Evolutionary conservation across 257 asterid genomes (phyloP), one percentile per base, ranked within the genome.

Genomic region (Petrea volubilis): DNA sequence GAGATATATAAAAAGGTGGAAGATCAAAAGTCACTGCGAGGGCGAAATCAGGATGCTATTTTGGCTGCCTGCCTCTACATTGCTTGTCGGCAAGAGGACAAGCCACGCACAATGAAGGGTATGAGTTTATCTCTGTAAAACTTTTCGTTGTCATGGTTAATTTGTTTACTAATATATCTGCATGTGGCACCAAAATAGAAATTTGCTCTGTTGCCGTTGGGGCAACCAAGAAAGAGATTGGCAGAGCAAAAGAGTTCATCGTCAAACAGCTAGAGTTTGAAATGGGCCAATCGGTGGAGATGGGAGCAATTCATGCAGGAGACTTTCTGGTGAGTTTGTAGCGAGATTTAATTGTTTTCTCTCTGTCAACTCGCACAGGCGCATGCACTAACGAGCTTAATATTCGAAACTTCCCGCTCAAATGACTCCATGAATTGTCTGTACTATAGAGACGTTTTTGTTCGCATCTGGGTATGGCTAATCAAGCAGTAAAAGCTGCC

Each of bases 71-170:
- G 92, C 80, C 64, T 86, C 67, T 86, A 83, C 72, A 84, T 83
- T 50, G 92, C 92, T 79, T 86, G 92, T 71, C 75, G 89, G 46
- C 92, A 86, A 63, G 89, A 83, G 76, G 92, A 78, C 72, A 86
- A 84, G 77, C 89, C 92, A 2, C 89, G 92, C 59, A 83, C 92
- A 4, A 86, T 83, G n/a, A 86, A 86, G 77, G 92, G 92, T 83
- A 78, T 18, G 68, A 40, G 29, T 57, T 74, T 4, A 24, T 29
- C 38, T 28, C 28, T 71, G 70, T 64, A 57, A 58, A 58, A 63
- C 67, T 23, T 38, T 77, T n/a, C 28, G 58, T 33, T 68, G 55
- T 75, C 67, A 61, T 25, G 52, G 51, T 15, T 72, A 51, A 68
- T 23, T 49, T 58, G 64, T 69, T 79, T 53, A 31, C 74, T 70